A percentile compares a stretch with the other conserved stretches of the same genome.
Conservation (phyloP, 352 stramenopile species). For the Globisporangium alternatum region DNA sequence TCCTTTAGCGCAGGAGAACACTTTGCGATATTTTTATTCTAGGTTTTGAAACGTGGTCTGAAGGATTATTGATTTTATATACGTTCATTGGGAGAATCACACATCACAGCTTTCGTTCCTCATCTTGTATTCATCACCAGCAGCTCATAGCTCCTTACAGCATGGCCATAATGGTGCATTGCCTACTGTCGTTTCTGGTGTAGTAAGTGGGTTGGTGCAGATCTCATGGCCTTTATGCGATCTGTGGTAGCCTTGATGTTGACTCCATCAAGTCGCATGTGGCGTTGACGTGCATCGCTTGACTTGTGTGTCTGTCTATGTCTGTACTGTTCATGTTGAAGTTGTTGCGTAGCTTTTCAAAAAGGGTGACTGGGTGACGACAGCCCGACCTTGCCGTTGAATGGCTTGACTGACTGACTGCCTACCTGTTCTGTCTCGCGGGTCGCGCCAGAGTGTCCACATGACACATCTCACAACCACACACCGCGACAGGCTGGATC, state of each 20-base stretch:
- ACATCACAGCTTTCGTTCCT: not conserved
- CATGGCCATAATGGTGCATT: no score
- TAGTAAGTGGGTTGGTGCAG: no score
- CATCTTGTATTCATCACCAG: no score
- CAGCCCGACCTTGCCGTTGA: not conserved
- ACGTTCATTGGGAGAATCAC: constrained; percentile 10
- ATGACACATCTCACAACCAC: not conserved
- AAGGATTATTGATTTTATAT: constrained; percentile 11
- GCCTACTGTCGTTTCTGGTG: no score
- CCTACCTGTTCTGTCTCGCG: not conserved
- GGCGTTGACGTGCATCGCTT: not conserved
- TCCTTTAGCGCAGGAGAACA: constrained; percentile 18
- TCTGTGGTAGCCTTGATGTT: no score
- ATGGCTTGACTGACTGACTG: not conserved
- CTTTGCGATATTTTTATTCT: constrained; percentile 25
- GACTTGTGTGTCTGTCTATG: not conserved
- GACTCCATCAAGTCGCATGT: no score
- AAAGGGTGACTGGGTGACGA: not conserved
- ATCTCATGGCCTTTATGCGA: no score
- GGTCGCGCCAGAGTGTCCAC: not conserved
- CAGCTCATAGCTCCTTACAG: no score
- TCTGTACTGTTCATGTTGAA: not conserved
- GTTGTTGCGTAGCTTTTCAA: not conserved
- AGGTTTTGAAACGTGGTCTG: constrained; percentile 20
- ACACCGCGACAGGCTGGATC: not conserved